Percentiles rank a stretch among this genome's conserved stretches.
These are phyloP conservation scores for Xylaria nigripes DNA, from an alignment of 495 filamentous ascomycete species.

Conservation along the genomic window DNA sequence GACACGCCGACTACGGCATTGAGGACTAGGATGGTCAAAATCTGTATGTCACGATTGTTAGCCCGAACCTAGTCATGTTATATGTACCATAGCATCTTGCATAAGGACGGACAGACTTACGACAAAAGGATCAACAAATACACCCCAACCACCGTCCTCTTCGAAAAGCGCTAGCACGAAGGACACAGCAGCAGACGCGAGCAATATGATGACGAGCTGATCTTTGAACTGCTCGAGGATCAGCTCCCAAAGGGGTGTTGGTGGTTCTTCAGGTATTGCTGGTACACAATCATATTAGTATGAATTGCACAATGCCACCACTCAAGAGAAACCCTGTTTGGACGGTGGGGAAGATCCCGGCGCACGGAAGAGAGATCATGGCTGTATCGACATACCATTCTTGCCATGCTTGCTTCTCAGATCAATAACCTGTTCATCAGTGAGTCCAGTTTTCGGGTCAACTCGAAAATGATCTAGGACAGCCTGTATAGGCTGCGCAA, in stretches of 20 bases:
- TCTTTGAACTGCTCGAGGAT: constrained; percentile 99
- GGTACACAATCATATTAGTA: constrained; percentile 16
- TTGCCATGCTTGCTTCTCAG: constrained; percentile 63
- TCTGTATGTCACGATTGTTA: constrained; percentile 41
- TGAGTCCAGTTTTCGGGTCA: constrained; percentile 58
- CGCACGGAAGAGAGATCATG: neutral
- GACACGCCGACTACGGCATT: constrained; percentile 97
- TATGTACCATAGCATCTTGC: neutral
- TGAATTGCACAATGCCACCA: constrained; percentile 4
- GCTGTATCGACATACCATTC: constrained; percentile 59
- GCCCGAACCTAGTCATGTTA: neutral
- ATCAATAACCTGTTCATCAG: constrained; percentile 55
- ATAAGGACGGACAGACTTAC: constrained; percentile 42
- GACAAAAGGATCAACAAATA: constrained; percentile 96
- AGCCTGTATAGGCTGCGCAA: constrained; percentile 56
- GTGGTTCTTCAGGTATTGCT: constrained; percentile 93
- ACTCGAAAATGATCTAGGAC: constrained; percentile 67
- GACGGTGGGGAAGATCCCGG: constrained; percentile 3
- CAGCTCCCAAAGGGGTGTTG: constrained; percentile 94
- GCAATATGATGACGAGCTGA: constrained; percentile 90
- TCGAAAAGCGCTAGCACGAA: constrained; percentile 93
- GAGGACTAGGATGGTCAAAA: constrained; percentile 92
- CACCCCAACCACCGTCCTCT: constrained; percentile 86
- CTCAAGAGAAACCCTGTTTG: neutral
- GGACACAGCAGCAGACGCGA: constrained; percentile 89